Evolutionary conservation across 1,139 yeast genomes (phyloP).

Genomic region (Magnusiomyces tetraspermus): DNA sequence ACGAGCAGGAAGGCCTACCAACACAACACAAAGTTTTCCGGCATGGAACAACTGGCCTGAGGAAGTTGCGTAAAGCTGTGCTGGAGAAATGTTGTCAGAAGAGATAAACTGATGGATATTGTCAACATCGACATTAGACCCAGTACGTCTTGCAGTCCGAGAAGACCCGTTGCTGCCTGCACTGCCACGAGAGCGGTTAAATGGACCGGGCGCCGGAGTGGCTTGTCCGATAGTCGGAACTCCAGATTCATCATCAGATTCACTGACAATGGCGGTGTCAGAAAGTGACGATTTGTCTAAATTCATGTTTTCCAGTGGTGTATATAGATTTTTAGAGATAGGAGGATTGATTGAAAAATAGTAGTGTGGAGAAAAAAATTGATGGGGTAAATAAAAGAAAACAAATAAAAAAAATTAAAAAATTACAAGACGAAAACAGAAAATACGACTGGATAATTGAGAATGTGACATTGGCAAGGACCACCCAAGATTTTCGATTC

Average conservation of each 20-base stretch:
- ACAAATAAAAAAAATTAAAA: not conserved
- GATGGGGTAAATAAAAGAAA: not conserved
- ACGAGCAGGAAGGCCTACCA: conserved; percentile 92
- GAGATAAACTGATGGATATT: conserved; percentile 27
- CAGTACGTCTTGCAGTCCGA: conserved; percentile 2
- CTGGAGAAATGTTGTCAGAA: conserved; percentile 43
- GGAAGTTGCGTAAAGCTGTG: conserved; percentile 84
- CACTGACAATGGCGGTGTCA: not conserved
- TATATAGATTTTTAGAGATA: no score
- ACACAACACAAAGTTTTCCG: conserved; percentile 79
- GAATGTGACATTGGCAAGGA: not conserved
- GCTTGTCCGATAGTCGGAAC: not conserved
- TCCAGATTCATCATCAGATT: not conserved
- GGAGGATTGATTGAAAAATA: not conserved
- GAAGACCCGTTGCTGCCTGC: not conserved
- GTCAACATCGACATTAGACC: conserved; percentile 22
- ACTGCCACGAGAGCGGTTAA: conserved; percentile 5
- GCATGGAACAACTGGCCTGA: conserved; percentile 90
- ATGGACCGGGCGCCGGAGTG: conserved; percentile 14
- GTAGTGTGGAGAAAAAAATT: not conserved
- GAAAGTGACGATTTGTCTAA: not conserved
- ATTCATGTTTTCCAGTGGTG: not conserved
- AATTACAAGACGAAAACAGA: no score
- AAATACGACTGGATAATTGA: not conserved
- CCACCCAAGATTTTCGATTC: no score